phyloP scores from a whole-genome alignment of 148 eudicot species.

The Spergularia bocconei region DNA sequence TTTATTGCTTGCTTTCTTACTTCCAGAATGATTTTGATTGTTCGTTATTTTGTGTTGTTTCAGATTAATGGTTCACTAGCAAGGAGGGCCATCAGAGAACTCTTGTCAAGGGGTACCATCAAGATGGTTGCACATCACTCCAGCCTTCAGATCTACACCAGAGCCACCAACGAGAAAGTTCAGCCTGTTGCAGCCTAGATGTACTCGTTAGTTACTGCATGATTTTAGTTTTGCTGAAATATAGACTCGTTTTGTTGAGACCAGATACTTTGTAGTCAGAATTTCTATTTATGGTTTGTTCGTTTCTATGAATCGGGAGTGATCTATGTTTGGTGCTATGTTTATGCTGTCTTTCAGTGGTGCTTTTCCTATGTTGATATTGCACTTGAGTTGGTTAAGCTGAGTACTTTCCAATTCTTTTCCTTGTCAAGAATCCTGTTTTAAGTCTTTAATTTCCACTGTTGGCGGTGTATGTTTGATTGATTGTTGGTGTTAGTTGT shows the following conservation, averaged over 20 bases:
- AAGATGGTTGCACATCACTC: constrained; percentile 75
- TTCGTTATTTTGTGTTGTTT: not conserved
- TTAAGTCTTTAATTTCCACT: too few relatives aligned
- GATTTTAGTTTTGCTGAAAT: constrained; percentile 6
- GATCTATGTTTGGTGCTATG: too few relatives aligned
- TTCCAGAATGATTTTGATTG: not conserved
- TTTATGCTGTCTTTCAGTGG: too few relatives aligned
- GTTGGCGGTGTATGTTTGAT: too few relatives aligned
- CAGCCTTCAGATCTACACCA: constrained; percentile 76
- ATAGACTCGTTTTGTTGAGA: not conserved
- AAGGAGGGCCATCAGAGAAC: constrained; percentile 68
- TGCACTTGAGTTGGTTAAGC: too few relatives aligned
- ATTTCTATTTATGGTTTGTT: not conserved
- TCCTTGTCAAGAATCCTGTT: too few relatives aligned
- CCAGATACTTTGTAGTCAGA: not conserved
- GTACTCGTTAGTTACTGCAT: not conserved
- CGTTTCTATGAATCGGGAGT: too few relatives aligned
- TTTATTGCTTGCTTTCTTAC: too few relatives aligned
- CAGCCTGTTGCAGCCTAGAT: constrained; percentile 14
- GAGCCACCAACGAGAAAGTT: constrained; percentile 43
- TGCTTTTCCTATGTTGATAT: too few relatives aligned
- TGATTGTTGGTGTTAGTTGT: too few relatives aligned
- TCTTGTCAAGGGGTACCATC: constrained; percentile 59
- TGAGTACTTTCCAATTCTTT: too few relatives aligned
- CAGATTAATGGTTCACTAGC: constrained; percentile 81